A percentile compares a stretch with the other conserved stretches of the same genome.
These are phyloP conservation scores for Nemania sp. DNA, from an alignment of 2,329 filamentous ascomycete species.

Conservation along the genomic window DNA sequence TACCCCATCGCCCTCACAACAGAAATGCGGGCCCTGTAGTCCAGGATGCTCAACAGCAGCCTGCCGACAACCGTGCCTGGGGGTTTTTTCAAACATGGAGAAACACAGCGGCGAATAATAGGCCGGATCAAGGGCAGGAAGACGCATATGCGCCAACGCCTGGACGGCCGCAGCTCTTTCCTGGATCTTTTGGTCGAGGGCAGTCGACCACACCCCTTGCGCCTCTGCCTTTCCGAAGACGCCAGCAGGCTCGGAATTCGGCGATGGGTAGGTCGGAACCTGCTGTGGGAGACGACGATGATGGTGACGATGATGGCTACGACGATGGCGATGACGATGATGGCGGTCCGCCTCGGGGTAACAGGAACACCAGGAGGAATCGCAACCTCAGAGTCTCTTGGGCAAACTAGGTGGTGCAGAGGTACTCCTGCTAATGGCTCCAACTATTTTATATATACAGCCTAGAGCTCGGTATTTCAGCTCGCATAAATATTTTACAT, in stretches of 20 bases:
- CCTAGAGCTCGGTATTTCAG: background rate
- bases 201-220: slow-evolving; percentile 40
- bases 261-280: slow-evolving; percentile 33
- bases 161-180: slow-evolving; percentile 38
- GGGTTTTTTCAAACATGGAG: slow-evolving; percentile 33
- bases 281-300: slow-evolving; percentile 19
- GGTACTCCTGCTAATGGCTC: too few species aligned
- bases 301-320: too few species aligned
- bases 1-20: slow-evolving; percentile 31
- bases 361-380: slow-evolving; percentile 32
- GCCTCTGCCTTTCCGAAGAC: slow-evolving; percentile 33
- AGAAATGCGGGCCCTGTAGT: slow-evolving; percentile 32
- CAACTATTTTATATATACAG: background rate
- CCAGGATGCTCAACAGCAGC: slow-evolving; percentile 32
- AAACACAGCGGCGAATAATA: slow-evolving; percentile 25
- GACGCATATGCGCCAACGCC: slow-evolving; percentile 38
- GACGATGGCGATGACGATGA: too few species aligned
- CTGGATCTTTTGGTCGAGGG: slow-evolving; percentile 32
- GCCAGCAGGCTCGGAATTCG: slow-evolving; percentile 33
- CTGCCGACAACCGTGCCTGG: slow-evolving; percentile 27
- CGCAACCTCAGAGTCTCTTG: slow-evolving; percentile 39
- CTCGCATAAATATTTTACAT: too few species aligned
- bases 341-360: too few species aligned
- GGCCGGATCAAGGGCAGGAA: slow-evolving; percentile 17
- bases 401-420: slow-evolving; percentile 27